Base-by-base conservation (phyloP, 352 stramenopile genomes). In the Globisporangium viniferum region DNA sequence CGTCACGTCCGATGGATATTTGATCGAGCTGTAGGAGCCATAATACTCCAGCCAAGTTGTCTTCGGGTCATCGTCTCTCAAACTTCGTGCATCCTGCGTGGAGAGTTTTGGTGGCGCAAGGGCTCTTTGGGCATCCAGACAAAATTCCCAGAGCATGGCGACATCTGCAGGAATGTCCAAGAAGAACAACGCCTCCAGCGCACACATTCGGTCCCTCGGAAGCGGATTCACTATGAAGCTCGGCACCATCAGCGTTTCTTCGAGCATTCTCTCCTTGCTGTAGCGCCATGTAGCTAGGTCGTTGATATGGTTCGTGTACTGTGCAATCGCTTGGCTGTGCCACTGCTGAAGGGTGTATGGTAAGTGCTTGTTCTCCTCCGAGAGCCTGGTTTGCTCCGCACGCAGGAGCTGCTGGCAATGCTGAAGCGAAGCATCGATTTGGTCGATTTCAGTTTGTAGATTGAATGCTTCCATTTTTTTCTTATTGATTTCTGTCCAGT, bases 101-200 rank as follows among this genome's bases (percentile, higher is more conserved):
- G 51, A 57, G 22, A 57, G 14, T 2, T 57, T 35, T 4, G 51
- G 15, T 0, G 35, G 10, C 33, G 73, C 64, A 20, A 89, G 76
- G 3, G 71, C 66, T 65, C 71, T 66, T 49, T 88, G 80, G 1
- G 79, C 79, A 6, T 46, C 55, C 2, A 82, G 20, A 31, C 74
- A 86, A 18, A 90, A 64, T 9, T 75, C 77, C 1, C 65, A 75
- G 8, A 82, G 41, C 41, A 81, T 66, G 18, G 79, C 71, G 6
- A 90, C 41, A 27, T 84, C 68, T 20, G 55, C 59, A 0, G 82
- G 80, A 33, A 83, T 75, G 1, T 71, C 65, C 10, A 88, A 31
- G 51, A 82, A 82, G 59, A 88, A 88, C 20, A 90, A 69, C 20
- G 81, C 61, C 53, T 77, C 66, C 15, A 81, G 55, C 0, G 74